A percentile compares a stretch with the other conserved stretches of the same genome.
Evolutionary conservation across 164 flowering plant genomes (phyloP).

Genomic region (Magnolia changhungtana): DNA sequence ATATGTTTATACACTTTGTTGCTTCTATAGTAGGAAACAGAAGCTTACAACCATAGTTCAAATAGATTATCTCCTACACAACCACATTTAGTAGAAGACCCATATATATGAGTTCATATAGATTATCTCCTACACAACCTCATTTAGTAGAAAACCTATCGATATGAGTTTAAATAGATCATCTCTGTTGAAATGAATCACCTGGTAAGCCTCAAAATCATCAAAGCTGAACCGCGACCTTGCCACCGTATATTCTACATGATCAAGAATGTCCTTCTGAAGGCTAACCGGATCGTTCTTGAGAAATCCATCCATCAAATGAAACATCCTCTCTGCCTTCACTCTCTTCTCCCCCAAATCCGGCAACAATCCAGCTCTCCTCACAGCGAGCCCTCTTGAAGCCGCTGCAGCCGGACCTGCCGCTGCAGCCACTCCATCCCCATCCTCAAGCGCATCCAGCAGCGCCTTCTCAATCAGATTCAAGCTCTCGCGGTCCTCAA

Average conservation of each 20-base stretch:
- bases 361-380: slow-evolving; percentile 30
- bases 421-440: slow-evolving; percentile 3
- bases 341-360: slow-evolving; percentile 23
- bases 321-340: slow-evolving; percentile 51
- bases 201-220: slow-evolving; percentile 71
- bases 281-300: slow-evolving; percentile 48
- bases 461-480: slow-evolving; percentile 42
- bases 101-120: neutral
- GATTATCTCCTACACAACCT: neutral
- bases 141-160: neutral
- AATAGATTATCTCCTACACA: neutral
- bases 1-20: too few relatives aligned
- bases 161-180: neutral
- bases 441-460: slow-evolving; percentile 36
- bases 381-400: slow-evolving; percentile 34
- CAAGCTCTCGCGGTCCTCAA: slow-evolving; percentile 33
- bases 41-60: neutral
- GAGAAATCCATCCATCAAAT: slow-evolving; percentile 50
- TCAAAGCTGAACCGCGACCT: slow-evolving; percentile 55
- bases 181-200: slow-evolving; percentile 10
- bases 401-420: slow-evolving; percentile 9
- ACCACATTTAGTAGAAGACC: neutral
- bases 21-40: neutral
- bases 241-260: slow-evolving; percentile 56
- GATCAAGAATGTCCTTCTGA: slow-evolving; percentile 53